Conservation (phyloP, 1,284 basidiomycete genomes). For the Sporisorium exsertum region DNA sequence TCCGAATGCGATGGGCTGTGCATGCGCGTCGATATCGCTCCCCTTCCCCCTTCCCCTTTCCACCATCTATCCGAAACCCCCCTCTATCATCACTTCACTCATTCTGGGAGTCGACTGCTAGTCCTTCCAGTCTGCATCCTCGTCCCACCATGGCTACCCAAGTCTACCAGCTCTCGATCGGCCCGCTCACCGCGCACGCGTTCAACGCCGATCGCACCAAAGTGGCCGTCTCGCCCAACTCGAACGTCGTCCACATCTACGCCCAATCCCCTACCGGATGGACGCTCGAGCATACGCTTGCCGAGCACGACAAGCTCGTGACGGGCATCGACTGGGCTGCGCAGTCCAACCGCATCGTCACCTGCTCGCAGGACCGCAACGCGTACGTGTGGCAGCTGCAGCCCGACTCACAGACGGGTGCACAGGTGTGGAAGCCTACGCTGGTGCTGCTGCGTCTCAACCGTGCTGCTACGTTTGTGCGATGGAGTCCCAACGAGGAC, state of each 20-base stretch:
- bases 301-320: conserved; percentile 98
- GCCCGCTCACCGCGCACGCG: conserved; percentile 87
- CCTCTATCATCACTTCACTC: neutral
- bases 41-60: neutral
- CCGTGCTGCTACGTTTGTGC: conserved; percentile 91
- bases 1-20: conserved; percentile 22
- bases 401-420: conserved; percentile 76
- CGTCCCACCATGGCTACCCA: conserved; percentile 55
- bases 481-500: conserved; percentile 97
- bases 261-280: conserved; percentile 71
- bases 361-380: conserved; percentile 97
- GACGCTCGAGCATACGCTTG: conserved; percentile 81
- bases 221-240: conserved; percentile 90
- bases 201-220: conserved; percentile 92
- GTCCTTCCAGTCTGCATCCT: conserved; percentile 41
- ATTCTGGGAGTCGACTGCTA: conserved; percentile 58
- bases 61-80: neutral
- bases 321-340: conserved; percentile 99
- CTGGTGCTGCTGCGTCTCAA: conserved; percentile 96
- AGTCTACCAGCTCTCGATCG: conserved; percentile 77
- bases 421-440: conserved; percentile 89
- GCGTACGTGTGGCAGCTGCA: conserved; percentile 97
- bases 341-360: conserved; percentile 94
- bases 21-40: conserved; percentile 14
- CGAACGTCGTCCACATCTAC: conserved; percentile 88